phyloP scores from a whole-genome alignment of 306 rosid species.

The Medicago lupulina region DNA sequence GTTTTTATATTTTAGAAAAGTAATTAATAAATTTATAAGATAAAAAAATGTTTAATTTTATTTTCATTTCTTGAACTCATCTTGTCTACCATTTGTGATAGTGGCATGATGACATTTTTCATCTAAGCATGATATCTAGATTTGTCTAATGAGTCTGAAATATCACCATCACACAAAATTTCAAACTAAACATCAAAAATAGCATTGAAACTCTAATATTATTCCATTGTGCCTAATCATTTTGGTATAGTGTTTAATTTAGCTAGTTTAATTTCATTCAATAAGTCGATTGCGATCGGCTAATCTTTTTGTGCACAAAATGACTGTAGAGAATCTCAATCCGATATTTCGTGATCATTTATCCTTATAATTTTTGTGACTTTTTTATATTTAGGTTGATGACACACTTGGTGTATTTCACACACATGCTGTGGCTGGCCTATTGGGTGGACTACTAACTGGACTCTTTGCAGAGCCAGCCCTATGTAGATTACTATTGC shows the following conservation, averaged over 20 bases:
- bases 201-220: background rate
- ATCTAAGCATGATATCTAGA: no score
- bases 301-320: background rate
- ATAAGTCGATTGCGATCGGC: background rate
- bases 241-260: background rate
- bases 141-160: no score
- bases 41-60: no score
- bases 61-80: no score
- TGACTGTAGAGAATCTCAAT: background rate
- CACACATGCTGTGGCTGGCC: conserved; percentile 97
- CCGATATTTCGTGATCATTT: background rate
- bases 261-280: background rate
- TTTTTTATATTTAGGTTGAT: conserved; percentile 60
- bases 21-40: no score
- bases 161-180: no score
- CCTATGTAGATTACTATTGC: conserved; percentile 63
- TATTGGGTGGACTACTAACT: conserved; percentile 85
- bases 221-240: background rate
- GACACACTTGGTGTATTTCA: conserved; percentile 94
- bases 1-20: no score
- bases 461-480: conserved; percentile 94
- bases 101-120: no score
- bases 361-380: background rate
- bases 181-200: background rate
- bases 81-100: no score